These are phyloP conservation scores for Taiozyma sp. DNA, from an alignment of 1,139 yeast genomes.

Conservation along the genomic window DNA sequence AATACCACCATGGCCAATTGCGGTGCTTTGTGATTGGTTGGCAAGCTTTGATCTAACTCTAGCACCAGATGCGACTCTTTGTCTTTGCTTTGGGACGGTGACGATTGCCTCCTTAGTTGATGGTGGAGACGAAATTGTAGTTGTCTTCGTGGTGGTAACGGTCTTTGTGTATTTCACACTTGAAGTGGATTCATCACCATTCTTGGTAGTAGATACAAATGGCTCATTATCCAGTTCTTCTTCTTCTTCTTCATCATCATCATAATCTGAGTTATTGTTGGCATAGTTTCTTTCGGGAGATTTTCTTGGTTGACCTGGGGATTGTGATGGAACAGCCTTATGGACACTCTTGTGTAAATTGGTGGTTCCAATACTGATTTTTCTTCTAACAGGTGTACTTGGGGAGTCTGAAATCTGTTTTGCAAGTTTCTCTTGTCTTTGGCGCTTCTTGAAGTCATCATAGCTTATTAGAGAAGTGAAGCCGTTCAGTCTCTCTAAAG, in stretches of 20 bases:
- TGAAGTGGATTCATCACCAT: conserved; percentile 20
- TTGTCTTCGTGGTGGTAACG: conserved; percentile 44
- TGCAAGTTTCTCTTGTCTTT: conserved; percentile 8
- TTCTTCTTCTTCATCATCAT: conserved; percentile 14
- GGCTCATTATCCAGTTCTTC: conserved; percentile 10
- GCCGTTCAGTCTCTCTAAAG: conserved; percentile 76
- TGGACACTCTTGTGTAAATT: conserved; percentile 65
- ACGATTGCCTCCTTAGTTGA: conserved; percentile 12
- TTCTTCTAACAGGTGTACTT: conserved; percentile 70
- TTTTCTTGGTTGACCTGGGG: conserved; percentile 98
- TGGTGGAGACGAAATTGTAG: conserved; percentile 42
- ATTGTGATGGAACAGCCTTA: conserved; percentile 81
- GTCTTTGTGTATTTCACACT: conserved; percentile 43
- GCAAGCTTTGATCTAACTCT: conserved; percentile 25
- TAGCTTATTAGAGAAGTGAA: conserved; percentile 62
- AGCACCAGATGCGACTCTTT: conserved; percentile 29
- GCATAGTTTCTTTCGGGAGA: conserved; percentile 24
- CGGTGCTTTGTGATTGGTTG: conserved; percentile 11
- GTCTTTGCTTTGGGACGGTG: conserved; percentile 21
- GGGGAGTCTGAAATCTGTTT: conserved; percentile 35
- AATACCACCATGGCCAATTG: conserved; percentile 23
- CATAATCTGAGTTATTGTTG: conserved; percentile 16
- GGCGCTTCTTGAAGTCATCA: conserved; percentile 22
- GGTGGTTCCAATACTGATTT: conserved; percentile 56
- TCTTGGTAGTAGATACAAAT: conserved; percentile 15